phyloP scores from a whole-genome alignment of 1,284 basidiomycete species.

The Stereum hirsutum region DNA sequence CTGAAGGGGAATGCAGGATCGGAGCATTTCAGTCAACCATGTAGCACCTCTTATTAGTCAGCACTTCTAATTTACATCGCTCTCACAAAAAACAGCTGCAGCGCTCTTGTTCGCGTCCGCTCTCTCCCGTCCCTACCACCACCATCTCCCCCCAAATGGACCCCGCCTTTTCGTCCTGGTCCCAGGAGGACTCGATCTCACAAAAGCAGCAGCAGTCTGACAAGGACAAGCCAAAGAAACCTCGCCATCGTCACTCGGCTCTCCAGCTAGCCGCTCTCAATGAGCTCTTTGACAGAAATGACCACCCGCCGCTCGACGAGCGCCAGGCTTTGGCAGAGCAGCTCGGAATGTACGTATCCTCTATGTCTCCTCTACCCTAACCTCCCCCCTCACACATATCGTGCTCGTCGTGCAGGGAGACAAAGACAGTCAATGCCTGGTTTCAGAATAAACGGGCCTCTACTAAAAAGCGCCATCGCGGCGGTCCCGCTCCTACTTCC shows the following conservation, averaged over 20 bases:
- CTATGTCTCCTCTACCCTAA: constrained; percentile 11
- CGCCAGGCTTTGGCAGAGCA: constrained; percentile 56
- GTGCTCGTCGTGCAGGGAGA: constrained; percentile 42
- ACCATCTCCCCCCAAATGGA: constrained; percentile 22
- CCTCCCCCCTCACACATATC: too few relatives aligned
- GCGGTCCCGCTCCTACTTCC: constrained; percentile 11
- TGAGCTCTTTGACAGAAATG: constrained; percentile 64
- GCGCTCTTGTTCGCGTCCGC: constrained; percentile 14
- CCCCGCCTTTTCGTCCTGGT: constrained; percentile 21
- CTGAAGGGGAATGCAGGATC: too few relatives aligned
- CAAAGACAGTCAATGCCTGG: constrained; percentile 76
- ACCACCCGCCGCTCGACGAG: constrained; percentile 64
- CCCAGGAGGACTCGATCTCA: constrained; percentile 18
- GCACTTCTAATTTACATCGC: too few relatives aligned
- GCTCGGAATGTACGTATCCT: constrained; percentile 57
- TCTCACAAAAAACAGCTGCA: too few relatives aligned
- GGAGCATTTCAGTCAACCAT: too few relatives aligned
- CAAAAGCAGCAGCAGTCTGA: constrained; percentile 17
- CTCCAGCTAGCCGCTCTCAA: constrained; percentile 65
- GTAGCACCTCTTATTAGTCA: too few relatives aligned
- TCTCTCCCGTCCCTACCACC: constrained; percentile 11
- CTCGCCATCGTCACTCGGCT: constrained; percentile 65
- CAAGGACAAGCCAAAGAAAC: constrained; percentile 51
- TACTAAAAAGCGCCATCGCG: constrained; percentile 54
- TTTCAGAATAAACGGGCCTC: constrained; percentile 80